Evolutionary conservation across 2,329 filamentous ascomycete genomes (phyloP).

Genomic region (Neonectria punicea): DNA sequence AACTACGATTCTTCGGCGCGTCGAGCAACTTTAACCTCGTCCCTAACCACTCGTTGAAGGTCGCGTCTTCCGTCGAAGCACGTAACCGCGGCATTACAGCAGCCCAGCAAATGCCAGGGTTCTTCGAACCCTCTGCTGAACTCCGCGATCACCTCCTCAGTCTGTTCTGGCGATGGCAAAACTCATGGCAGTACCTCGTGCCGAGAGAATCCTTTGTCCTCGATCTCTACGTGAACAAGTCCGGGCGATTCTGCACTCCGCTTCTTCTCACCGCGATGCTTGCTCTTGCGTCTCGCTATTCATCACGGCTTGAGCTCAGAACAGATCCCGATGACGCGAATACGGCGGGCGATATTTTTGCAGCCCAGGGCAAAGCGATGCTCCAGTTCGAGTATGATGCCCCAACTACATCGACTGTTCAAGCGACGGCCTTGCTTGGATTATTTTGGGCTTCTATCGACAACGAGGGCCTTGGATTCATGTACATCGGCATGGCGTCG

Average conservation of each 20-base stretch:
- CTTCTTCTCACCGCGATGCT: constrained; percentile 23
- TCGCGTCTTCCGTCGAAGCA: constrained; percentile 14
- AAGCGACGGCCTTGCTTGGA: constrained; percentile 20
- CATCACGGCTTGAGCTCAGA: constrained; percentile 16
- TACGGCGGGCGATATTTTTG: constrained; percentile 23
- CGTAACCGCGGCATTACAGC: constrained; percentile 8
- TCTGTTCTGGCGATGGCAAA: constrained; percentile 28
- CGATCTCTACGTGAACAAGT: constrained; percentile 15
- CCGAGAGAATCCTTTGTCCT: constrained; percentile 16
- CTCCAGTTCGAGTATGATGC: constrained; percentile 25
- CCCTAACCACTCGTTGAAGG: constrained; percentile 9
- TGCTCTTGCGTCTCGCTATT: constrained; percentile 22
- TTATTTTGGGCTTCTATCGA: constrained; percentile 11
- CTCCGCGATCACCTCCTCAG: constrained; percentile 20
- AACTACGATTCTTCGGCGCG: constrained; percentile 15
- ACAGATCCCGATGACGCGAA: constrained; percentile 17
- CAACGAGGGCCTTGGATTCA: constrained; percentile 14
- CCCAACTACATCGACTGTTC: constrained; percentile 21
- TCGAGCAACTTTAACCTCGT: constrained; percentile 10
- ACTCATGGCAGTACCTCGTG: constrained; percentile 27
- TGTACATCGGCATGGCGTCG: constrained; percentile 23
- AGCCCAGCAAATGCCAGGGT: constrained; percentile 12
- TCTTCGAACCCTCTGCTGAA: constrained; percentile 17
- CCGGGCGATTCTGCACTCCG: constrained; percentile 21
- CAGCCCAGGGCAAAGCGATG: constrained; percentile 22